These are phyloP conservation scores for Quercus dentata DNA, from an alignment of 306 rosid species.

Conservation along the genomic window DNA sequence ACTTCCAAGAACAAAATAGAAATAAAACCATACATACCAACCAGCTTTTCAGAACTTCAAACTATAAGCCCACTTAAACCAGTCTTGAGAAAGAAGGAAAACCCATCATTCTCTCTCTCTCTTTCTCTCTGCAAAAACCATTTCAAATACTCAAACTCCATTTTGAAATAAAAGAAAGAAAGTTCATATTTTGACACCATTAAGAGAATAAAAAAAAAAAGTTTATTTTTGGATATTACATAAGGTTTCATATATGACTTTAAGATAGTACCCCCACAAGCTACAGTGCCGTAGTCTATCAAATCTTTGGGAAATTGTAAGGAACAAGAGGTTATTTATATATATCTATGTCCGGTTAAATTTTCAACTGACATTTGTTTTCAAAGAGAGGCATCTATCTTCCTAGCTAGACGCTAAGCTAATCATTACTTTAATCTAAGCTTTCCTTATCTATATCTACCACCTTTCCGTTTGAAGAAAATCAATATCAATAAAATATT, in stretches of 20 bases:
- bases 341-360: no score
- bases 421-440: not conserved
- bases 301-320: no score
- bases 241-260: no score
- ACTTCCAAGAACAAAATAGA: not conserved
- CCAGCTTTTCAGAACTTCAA: slow-evolving; percentile 1
- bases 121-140: not conserved
- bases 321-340: no score
- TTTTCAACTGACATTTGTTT: no score
- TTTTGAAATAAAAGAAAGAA: not conserved
- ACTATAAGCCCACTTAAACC: not conserved
- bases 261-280: no score
- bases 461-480: not conserved
- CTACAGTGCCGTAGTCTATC: no score
- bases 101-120: not conserved
- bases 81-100: not conserved
- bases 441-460: not conserved
- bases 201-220: no score
- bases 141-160: not conserved
- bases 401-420: not conserved
- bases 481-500: not conserved
- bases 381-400: no score
- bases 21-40: not conserved
- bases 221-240: not conserved
- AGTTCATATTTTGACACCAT: not conserved